These are phyloP conservation scores for Stipa capillata DNA, from an alignment of 176 grass and related monocot species.

Conservation along the genomic window DNA sequence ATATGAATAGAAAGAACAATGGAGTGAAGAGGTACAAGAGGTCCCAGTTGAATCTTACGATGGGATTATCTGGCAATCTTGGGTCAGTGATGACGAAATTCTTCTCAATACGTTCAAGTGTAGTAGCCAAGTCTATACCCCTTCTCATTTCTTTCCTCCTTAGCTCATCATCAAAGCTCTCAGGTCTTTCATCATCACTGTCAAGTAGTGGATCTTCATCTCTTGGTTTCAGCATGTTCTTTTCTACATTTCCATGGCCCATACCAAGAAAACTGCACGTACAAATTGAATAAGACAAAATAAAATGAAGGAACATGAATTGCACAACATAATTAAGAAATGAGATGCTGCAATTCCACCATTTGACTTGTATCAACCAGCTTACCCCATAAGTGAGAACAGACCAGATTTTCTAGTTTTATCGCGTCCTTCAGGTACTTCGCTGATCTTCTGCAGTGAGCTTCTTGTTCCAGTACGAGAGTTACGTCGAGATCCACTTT, in stretches of 20 bases:
- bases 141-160: constrained; percentile 79
- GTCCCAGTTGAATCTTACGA: constrained; percentile 37
- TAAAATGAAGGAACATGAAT: not conserved
- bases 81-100: constrained; percentile 80
- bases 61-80: constrained; percentile 71
- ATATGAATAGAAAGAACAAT: too few species aligned
- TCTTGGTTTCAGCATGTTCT: constrained; percentile 36
- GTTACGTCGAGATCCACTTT: constrained; percentile 1
- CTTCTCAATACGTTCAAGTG: constrained; percentile 93
- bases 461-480: constrained; percentile 36
- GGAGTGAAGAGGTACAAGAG: too few species aligned
- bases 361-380: not conserved
- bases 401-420: constrained; percentile 56
- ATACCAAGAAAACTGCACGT: constrained; percentile 40
- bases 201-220: constrained; percentile 46
- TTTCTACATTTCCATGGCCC: constrained; percentile 32
- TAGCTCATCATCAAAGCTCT: constrained; percentile 52
- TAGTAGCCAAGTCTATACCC: constrained; percentile 95
- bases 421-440: constrained; percentile 42
- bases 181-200: constrained; percentile 57
- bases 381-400: constrained; percentile 60
- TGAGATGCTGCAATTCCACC: not conserved
- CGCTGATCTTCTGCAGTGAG: constrained; percentile 65
- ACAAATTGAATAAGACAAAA: not conserved
- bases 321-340: not conserved